Base-by-base conservation (phyloP, 2,329 filamentous ascomycete species). In the Trichothecium sympodiale region DNA sequence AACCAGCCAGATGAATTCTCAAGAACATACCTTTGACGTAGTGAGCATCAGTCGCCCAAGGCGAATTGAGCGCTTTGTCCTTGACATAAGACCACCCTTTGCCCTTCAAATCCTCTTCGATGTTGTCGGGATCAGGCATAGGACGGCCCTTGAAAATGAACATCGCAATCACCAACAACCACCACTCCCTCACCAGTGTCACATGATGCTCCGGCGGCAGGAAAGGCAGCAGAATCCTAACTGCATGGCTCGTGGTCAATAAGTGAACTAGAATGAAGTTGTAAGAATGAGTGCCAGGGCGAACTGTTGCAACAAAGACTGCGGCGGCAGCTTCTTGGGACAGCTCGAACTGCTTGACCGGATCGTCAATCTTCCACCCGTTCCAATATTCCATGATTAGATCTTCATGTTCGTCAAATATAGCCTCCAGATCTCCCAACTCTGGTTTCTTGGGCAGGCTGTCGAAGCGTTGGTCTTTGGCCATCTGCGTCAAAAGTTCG, bases 371-470 rank as follows among this genome's bases (percentile, higher is more conserved):
- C 8, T 69, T 65, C 88, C 87, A 95, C 3, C 82, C 79, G 45
- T 93, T 91, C 85, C 87, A 96, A 61, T 96, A 85, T 46, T 93
- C 81, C 31, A 95, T 58, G 13, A 94, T 64, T 0, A 78, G 67
- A 12, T 71, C 66, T 49, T 89, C 81, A 35, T 81, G 72, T 40
- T 81, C 64, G 26, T 71, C 59, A 41, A 95, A 80, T 7, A 95
- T 62, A 3, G 61, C 59, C 4, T 76, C 66, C 35, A 93, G 65
- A 47, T 91, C 84, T 26, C 69, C 64, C 33, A 65, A 59, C 2
- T 74, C 75, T 1, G 70, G 65, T 6, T 68, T 56, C 12, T 69
- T 53, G 46, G 84, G 83, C 2, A 87, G 48, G 0, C 65, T 68
- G 43, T 86, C 71, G 39, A 96, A 80, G 1, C 77, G 71, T 35